phyloP scores from a whole-genome alignment of 495 filamentous ascomycete genomes.

The Halenospora varia region DNA sequence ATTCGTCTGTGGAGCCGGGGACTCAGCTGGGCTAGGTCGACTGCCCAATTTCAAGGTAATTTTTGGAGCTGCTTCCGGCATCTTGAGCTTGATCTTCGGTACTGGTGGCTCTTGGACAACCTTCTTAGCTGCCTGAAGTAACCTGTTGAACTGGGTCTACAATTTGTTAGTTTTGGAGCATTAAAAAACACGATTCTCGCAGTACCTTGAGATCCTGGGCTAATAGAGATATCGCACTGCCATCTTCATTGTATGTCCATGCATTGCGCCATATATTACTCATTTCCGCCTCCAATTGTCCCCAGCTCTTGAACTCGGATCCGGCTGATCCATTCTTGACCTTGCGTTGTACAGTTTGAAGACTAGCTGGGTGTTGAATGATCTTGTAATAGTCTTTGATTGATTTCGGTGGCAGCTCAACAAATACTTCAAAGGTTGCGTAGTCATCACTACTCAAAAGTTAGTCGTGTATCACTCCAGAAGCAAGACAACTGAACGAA shows the following conservation, averaged over 20 bases:
- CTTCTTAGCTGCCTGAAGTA: constrained; percentile 64
- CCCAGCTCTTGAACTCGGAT: constrained; percentile 74
- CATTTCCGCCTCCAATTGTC: constrained; percentile 71
- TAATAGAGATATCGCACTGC: constrained; percentile 68
- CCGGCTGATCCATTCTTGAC: constrained; percentile 60
- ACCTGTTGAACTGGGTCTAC: constrained; percentile 59
- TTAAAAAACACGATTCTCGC: constrained; percentile 20
- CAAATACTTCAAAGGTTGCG: constrained; percentile 56
- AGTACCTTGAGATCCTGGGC: constrained; percentile 73
- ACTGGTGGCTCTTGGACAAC: constrained; percentile 59
- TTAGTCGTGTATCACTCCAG: constrained; percentile 29
- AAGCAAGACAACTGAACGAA: constrained; percentile 17
- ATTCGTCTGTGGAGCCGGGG: constrained; percentile 47
- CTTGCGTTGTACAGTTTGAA: constrained; percentile 66
- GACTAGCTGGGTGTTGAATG: constrained; percentile 67
- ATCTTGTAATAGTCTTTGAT: constrained; percentile 74
- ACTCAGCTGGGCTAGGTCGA: constrained; percentile 40
- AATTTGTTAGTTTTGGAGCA: constrained; percentile 13
- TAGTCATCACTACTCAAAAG: constrained; percentile 40
- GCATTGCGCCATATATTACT: constrained; percentile 83
- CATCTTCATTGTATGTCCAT: constrained; percentile 83
- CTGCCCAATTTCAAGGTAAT: constrained; percentile 52
- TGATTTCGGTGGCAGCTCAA: constrained; percentile 58
- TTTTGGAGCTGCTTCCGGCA: constrained; percentile 45
- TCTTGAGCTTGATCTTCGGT: constrained; percentile 74